These are phyloP conservation scores for Roridomyces roridus DNA, from an alignment of 768 basidiomycete genomes.

Conservation along the genomic window DNA sequence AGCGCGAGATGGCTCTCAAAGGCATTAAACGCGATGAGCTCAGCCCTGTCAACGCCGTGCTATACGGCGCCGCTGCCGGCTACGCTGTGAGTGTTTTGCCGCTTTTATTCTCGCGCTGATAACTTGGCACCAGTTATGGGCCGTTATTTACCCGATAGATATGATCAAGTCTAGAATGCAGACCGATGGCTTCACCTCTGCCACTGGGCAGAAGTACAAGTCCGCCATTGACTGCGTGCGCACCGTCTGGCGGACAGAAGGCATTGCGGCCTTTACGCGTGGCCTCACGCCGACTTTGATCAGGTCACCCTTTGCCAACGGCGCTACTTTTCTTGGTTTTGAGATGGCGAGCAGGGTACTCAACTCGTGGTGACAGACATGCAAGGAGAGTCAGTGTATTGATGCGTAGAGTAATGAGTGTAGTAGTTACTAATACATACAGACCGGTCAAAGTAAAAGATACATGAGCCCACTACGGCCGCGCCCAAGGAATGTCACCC, in stretches of 20 bases:
- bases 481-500: conserved; percentile 66
- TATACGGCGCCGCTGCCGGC: conserved; percentile 92
- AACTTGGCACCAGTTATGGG: conserved; percentile 75
- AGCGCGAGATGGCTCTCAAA: conserved; percentile 79
- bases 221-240: conserved; percentile 84
- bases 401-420: too few species aligned
- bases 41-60: conserved; percentile 74
- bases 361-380: conserved; percentile 46
- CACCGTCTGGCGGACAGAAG: conserved; percentile 84
- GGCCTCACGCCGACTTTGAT: conserved; percentile 94
- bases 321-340: conserved; percentile 95
- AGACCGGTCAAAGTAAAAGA: conserved; percentile 21
- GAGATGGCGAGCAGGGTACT: conserved; percentile 86
- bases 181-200: conserved; percentile 84
- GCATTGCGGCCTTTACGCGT: conserved; percentile 84
- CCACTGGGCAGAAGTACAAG: conserved; percentile 81
- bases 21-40: conserved; percentile 80
- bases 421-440: conserved; percentile 23
- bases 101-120: conserved; percentile 2
- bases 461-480: conserved; percentile 13
- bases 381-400: too few species aligned
- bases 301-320: conserved; percentile 95
- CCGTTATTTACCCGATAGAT: conserved; percentile 94
- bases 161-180: conserved; percentile 97
- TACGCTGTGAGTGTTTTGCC: conserved; percentile 70